Evolutionary conservation across 495 filamentous ascomycete genomes (phyloP), one percentile per base, ranked within the genome.

Genomic region (Chaetomidium leptoderma): DNA sequence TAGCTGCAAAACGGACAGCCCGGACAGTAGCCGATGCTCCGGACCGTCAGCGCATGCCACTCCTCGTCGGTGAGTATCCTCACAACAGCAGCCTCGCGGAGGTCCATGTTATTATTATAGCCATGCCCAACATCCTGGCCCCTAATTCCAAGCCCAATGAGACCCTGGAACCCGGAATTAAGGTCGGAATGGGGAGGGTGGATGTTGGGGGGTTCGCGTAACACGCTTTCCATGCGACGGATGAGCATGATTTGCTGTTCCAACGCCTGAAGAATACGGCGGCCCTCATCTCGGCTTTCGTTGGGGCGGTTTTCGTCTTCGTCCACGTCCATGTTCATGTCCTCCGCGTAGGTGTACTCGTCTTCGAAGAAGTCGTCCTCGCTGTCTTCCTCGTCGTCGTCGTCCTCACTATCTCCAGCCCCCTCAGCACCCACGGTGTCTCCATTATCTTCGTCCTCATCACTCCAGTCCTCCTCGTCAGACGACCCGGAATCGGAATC

Each of bases 381-480:
- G 45, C 24, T 49, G 27, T 58, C 36, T 5, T 57, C 27, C 14
- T 35, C 29, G 1, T 33, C 19, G 6, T 43, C 24, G 2, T 11
- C 45, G 21, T 43, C 19, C 2, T 16, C 29, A 16, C 36, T 26
- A 7, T 43, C 37, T 3, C 16, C 37, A 7, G 21, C 47, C 7
- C 9, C 50, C 6, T 53, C 21, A 13, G 30, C 46, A 4, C 42
- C 35, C 16, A 58, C 65, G 44, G 59, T 45, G 14, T 46, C 40
- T 2, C 55, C 62, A 11, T 29, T 21, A 0, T 29, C 24, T 19
- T 47, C 36, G 19, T 45, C 42, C 2, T 53, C 40, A 13, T 33
- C 42, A 24, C 47, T 17, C 27, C 49, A 51, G 21, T 23, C 19
- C 21, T 36, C 32, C 8, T 37, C 27, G 1, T 32, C 27, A 13